Conservation (phyloP, 2,329 filamentous ascomycete genomes). For the Arthroderma sp. region DNA sequence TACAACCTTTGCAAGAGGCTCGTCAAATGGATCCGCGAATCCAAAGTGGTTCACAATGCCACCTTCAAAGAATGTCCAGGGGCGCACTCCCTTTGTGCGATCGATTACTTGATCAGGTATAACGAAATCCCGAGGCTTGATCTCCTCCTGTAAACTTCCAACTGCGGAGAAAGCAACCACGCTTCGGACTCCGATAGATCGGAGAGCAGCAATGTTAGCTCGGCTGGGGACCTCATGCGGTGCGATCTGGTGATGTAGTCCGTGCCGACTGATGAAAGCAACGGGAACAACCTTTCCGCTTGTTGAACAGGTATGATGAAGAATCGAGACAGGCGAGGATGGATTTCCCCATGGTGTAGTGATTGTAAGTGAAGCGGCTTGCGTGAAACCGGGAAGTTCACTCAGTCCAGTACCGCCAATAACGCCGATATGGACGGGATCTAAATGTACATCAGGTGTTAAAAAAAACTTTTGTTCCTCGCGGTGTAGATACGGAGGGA, state of each 20-base stretch:
- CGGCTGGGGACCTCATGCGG: slow-evolving; percentile 90
- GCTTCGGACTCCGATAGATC: slow-evolving; percentile 74
- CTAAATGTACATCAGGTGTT: slow-evolving; percentile 12
- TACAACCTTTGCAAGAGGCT: slow-evolving; percentile 60
- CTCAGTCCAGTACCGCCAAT: slow-evolving; percentile 89
- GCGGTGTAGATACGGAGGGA: not conserved
- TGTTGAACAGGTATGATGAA: slow-evolving; percentile 68
- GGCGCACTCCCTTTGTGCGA: slow-evolving; percentile 85
- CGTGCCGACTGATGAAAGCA: slow-evolving; percentile 90
- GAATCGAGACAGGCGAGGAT: slow-evolving; percentile 65
- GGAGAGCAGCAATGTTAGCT: slow-evolving; percentile 96
- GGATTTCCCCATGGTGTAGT: slow-evolving; percentile 81
- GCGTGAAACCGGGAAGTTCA: slow-evolving; percentile 73
- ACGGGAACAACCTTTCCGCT: slow-evolving; percentile 49
- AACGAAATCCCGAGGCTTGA: slow-evolving; percentile 92
- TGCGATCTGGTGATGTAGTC: slow-evolving; percentile 72
- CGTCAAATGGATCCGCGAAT: slow-evolving; percentile 92
- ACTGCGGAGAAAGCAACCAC: slow-evolving; percentile 94
- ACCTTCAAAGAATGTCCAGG: slow-evolving; percentile 77
- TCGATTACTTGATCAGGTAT: slow-evolving; percentile 95
- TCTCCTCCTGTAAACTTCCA: slow-evolving; percentile 78
- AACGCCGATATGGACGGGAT: slow-evolving; percentile 67
- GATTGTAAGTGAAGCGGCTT: slow-evolving; percentile 64
- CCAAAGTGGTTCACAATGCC: slow-evolving; percentile 89
- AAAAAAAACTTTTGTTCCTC: not conserved